phyloP scores from a whole-genome alignment of 345 rosid species.

The Passiflora organensis region DNA sequence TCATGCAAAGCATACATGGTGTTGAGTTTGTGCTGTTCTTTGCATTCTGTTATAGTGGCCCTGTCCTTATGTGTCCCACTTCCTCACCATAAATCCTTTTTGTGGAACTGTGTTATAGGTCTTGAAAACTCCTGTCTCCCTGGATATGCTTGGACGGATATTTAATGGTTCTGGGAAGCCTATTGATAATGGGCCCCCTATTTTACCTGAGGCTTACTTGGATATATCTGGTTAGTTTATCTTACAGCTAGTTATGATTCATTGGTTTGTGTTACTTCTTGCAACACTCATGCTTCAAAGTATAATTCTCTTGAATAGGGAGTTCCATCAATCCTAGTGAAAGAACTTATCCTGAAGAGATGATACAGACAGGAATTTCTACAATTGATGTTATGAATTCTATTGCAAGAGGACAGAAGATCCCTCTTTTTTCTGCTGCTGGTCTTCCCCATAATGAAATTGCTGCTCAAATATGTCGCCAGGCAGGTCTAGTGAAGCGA shows the following conservation, averaged over 20 bases:
- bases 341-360: conserved; percentile 97
- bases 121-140: conserved; percentile 80
- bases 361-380: conserved; percentile 97
- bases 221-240: conserved; percentile 73
- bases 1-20: no score
- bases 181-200: conserved; percentile 93
- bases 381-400: conserved; percentile 98
- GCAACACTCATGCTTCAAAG: neutral
- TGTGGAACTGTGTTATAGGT: conserved; percentile 43
- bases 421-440: conserved; percentile 97
- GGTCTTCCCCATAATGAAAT: conserved; percentile 99
- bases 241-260: neutral
- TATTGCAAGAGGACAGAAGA: conserved; percentile 96
- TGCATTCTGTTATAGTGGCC: neutral
- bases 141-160: conserved; percentile 96
- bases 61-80: neutral
- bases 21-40: neutral
- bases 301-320: no score
- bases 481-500: conserved; percentile 95
- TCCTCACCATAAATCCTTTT: neutral
- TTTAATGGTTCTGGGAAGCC: conserved; percentile 97
- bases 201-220: conserved; percentile 87
- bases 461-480: conserved; percentile 98
- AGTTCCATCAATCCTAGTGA: conserved; percentile 98
- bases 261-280: conserved; percentile 4